A percentile compares a stretch with the other conserved stretches of the same genome.
These are phyloP conservation scores for Acanthamoeba lenticulata DNA, from an alignment of 208 protist genomes.

Conservation along the genomic window DNA sequence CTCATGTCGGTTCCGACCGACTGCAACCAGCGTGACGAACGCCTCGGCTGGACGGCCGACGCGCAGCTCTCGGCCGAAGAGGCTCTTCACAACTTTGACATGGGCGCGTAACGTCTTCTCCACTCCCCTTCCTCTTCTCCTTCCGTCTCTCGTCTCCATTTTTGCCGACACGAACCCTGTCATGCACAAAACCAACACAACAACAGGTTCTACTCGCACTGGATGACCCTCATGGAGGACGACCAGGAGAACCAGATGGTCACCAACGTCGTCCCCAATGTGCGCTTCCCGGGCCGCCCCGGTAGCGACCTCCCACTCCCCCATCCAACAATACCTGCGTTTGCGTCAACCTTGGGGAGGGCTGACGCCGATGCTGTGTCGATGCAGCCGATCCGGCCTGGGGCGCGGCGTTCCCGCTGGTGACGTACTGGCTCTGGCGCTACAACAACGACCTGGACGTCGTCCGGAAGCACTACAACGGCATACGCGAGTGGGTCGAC, in stretches of 20 bases:
- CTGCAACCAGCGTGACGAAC: slow-evolving; percentile 81
- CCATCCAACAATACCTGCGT: neutral
- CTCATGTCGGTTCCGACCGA: slow-evolving; percentile 78
- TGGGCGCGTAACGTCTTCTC: neutral
- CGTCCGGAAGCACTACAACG: neutral
- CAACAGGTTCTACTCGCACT: slow-evolving; percentile 40
- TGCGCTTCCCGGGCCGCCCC: slow-evolving; percentile 67
- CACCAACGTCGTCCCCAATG: slow-evolving; percentile 74
- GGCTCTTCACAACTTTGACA: slow-evolving; percentile 76
- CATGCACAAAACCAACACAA: no score
- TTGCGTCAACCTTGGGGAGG: neutral
- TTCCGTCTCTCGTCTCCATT: no score
- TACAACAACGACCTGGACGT: neutral
- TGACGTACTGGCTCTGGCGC: neutral
- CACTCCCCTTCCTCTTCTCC: neutral
- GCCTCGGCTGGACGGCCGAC: slow-evolving; percentile 79
- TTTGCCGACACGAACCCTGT: no score
- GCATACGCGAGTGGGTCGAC: neutral
- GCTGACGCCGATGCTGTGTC: no score
- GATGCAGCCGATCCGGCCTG: slow-evolving; percentile 72
- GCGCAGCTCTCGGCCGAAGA: slow-evolving; percentile 56
- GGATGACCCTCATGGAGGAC: neutral
- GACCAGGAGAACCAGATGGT: slow-evolving; percentile 38
- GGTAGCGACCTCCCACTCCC: neutral
- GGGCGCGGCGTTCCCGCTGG: slow-evolving; percentile 65